Evolutionary conservation across 345 rosid genomes (phyloP).

Genomic region (Pugionium cornutum): DNA sequence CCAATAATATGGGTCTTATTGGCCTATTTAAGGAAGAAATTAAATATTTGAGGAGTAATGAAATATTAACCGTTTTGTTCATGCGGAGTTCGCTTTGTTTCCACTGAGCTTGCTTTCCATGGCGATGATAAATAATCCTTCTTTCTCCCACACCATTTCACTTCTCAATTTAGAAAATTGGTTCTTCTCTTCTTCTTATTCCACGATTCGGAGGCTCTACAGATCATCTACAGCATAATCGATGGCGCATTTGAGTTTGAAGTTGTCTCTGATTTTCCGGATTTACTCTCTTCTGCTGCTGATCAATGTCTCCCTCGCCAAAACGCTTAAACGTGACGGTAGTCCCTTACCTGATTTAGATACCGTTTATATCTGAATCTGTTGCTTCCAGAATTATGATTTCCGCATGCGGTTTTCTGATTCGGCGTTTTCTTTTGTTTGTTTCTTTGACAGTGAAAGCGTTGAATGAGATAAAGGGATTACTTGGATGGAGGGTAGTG

Average conservation of each 20-base stretch:
- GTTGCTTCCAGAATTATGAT: background rate
- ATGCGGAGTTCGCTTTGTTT: constrained; percentile 27
- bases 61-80: constrained; percentile 18
- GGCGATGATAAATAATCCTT: constrained; percentile 30
- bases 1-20: background rate
- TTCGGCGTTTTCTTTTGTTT: background rate
- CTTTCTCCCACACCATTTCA: constrained; percentile 30
- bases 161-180: constrained; percentile 1
- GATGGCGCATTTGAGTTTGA: constrained; percentile 31
- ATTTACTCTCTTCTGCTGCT: constrained; percentile 22
- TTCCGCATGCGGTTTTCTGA: background rate
- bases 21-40: background rate
- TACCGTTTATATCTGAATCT: background rate
- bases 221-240: constrained; percentile 15
- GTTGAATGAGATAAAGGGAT: constrained; percentile 65
- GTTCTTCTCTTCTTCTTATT: constrained; percentile 25
- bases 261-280: constrained; percentile 11
- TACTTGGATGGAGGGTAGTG: constrained; percentile 75
- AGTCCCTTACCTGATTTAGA: background rate
- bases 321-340: constrained; percentile 70
- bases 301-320: constrained; percentile 41
- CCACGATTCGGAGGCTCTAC: background rate
- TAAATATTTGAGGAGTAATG: background rate
- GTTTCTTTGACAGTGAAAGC: constrained; percentile 52
- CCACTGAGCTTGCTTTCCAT: constrained; percentile 35